phyloP scores from a whole-genome alignment of 2,329 filamentous ascomycete genomes.

The Emericellopsis cladophorae region DNA sequence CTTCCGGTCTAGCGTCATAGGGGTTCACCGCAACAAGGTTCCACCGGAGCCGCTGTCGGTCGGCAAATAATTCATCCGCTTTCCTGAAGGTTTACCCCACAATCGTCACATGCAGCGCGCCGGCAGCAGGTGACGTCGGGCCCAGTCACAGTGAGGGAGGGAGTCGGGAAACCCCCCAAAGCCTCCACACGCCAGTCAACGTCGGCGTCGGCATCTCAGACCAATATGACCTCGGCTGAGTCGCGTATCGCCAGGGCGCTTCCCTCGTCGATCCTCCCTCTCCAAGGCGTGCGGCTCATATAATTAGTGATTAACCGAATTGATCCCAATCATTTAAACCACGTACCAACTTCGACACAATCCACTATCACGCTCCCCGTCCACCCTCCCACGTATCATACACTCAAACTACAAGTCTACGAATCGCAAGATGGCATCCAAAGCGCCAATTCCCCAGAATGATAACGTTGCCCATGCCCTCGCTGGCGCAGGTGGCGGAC shows the following conservation, averaged over 20 bases:
- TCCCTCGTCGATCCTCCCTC: neutral
- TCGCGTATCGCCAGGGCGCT: neutral
- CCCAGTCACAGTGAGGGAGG: no score
- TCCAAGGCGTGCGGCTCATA: neutral
- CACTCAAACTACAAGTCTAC: neutral
- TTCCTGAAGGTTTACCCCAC: neutral
- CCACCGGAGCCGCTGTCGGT: neutral
- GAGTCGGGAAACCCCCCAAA: no score
- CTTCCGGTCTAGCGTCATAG: neutral
- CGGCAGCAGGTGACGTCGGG: neutral
- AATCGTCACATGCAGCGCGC: neutral
- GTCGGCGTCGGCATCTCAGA: neutral
- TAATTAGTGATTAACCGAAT: no score
- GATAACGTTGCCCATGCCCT: constrained; percentile 96
- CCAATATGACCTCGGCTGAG: constrained; percentile 1
- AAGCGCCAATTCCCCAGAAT: constrained; percentile 65
- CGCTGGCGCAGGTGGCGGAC: constrained; percentile 82
- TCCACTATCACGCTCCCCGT: neutral
- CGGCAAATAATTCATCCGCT: neutral
- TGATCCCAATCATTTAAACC: neutral
- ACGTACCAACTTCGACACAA: neutral
- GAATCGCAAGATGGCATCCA: constrained; percentile 20
- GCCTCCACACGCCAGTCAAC: neutral
- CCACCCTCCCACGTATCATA: neutral
- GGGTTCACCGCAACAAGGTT: neutral